Evolutionary conservation across 2,329 filamentous ascomycete genomes (phyloP).

Genomic region (Penicillium sp.): DNA sequence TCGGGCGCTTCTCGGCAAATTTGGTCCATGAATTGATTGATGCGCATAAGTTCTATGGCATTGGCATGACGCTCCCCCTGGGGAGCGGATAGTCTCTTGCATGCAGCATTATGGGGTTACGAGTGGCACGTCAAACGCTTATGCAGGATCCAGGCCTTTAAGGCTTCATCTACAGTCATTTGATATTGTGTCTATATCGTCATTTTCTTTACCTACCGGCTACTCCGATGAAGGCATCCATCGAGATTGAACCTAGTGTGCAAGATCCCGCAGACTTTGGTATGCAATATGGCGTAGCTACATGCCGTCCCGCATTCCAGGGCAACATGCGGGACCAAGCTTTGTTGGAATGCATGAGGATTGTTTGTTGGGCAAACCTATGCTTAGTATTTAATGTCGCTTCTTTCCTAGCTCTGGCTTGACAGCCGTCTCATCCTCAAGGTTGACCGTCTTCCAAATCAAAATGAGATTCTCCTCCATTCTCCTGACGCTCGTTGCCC

Average conservation of each 20-base stretch:
- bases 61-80: not conserved
- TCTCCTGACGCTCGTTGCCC: constrained; percentile 27
- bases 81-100: constrained; percentile 1
- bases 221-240: not conserved
- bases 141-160: not conserved
- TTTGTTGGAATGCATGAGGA: constrained; percentile 21
- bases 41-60: no score
- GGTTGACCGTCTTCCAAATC: no score
- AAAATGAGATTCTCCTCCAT: constrained; percentile 37
- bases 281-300: constrained; percentile 24
- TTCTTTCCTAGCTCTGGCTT: not conserved
- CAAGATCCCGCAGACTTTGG: constrained; percentile 1
- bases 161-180: not conserved
- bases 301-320: constrained; percentile 24
- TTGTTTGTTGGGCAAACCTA: constrained; percentile 4
- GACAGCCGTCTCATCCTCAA: not conserved
- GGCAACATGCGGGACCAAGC: constrained; percentile 22
- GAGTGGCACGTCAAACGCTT: not conserved
- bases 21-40: not conserved
- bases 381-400: not conserved
- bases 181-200: not conserved
- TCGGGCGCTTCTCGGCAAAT: not conserved
- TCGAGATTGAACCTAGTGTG: not conserved
- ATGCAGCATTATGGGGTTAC: not conserved
- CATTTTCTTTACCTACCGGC: not conserved